These are phyloP conservation scores for Didymella exigua DNA, from an alignment of 2,329 filamentous ascomycete species.

Conservation along the genomic window DNA sequence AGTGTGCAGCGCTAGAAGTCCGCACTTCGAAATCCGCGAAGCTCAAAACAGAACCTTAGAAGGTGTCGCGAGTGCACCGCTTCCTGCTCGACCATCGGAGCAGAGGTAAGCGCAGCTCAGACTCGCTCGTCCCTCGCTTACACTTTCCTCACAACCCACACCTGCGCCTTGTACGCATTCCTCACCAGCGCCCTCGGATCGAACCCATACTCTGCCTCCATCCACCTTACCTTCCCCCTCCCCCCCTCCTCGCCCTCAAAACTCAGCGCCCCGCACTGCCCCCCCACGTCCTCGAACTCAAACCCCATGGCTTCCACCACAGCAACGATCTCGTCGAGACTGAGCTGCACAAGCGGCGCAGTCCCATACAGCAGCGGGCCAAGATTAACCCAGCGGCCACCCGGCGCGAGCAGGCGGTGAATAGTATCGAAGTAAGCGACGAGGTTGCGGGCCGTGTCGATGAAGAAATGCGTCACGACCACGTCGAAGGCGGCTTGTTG, in stretches of 20 bases:
- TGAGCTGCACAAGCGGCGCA: slow-evolving; percentile 61
- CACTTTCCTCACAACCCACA: slow-evolving; percentile 56
- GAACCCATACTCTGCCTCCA: slow-evolving; percentile 60
- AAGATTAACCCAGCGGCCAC: slow-evolving; percentile 63
- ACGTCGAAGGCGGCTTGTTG: slow-evolving; percentile 51
- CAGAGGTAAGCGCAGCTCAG: too few relatives aligned
- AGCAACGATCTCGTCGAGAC: slow-evolving; percentile 59
- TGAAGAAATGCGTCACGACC: slow-evolving; percentile 64
- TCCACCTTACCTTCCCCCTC: slow-evolving; percentile 48
- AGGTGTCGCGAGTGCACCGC: too few relatives aligned
- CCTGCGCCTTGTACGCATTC: slow-evolving; percentile 62
- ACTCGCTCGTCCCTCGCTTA: too few relatives aligned
- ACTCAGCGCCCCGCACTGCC: slow-evolving; percentile 52
- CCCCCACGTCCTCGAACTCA: slow-evolving; percentile 54
- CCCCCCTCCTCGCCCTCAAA: slow-evolving; percentile 40
- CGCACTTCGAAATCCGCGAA: too few relatives aligned
- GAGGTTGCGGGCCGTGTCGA: slow-evolving; percentile 64
- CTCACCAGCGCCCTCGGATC: slow-evolving; percentile 57
- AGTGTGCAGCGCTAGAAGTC: too few relatives aligned
- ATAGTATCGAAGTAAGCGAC: slow-evolving; percentile 63
- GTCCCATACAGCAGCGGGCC: slow-evolving; percentile 63
- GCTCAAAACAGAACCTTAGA: too few relatives aligned
- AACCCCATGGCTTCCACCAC: slow-evolving; percentile 60
- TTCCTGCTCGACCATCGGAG: too few relatives aligned
- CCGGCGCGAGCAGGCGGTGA: slow-evolving; percentile 52